Evolutionary conservation across 345 rosid species (phyloP).

Genomic region (Lumnitzera racemosa): DNA sequence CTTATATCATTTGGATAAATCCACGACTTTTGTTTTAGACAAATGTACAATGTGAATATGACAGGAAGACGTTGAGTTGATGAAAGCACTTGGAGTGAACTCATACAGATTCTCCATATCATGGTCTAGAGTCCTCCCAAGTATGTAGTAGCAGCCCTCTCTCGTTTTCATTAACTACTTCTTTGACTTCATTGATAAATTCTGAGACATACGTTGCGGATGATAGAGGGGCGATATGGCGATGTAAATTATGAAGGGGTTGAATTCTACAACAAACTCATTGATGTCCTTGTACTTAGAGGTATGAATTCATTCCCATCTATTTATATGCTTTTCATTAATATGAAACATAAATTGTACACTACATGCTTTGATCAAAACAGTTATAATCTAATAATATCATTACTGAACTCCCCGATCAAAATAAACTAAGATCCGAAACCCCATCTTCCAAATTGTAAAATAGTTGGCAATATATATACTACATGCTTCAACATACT

Average conservation of each 20-base stretch:
- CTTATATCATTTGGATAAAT: too few relatives aligned
- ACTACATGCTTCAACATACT: too few relatives aligned
- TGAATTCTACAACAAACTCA: conserved; percentile 19
- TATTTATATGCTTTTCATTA: not conserved
- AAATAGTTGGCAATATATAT: too few relatives aligned
- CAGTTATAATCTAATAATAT: too few relatives aligned
- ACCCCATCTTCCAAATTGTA: too few relatives aligned
- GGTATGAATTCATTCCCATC: conserved; percentile 7
- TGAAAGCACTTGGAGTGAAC: conserved; percentile 17
- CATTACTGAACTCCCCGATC: not conserved
- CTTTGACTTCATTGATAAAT: too few relatives aligned
- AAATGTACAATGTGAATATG: not conserved
- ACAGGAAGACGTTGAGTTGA: conserved; percentile 19
- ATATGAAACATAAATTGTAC: too few relatives aligned
- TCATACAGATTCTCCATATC: conserved; percentile 23
- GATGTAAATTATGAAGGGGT: conserved; percentile 18
- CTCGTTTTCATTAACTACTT: not conserved
- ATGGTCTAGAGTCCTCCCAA: conserved; percentile 23
- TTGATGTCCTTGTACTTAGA: conserved; percentile 11
- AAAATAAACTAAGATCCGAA: too few relatives aligned
- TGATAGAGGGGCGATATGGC: conserved; percentile 22
- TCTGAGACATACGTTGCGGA: too few relatives aligned
- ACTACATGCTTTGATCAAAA: too few relatives aligned
- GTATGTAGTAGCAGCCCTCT: conserved; percentile 5
- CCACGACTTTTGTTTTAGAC: too few relatives aligned